A percentile compares a stretch with the other conserved stretches of the same genome.
phyloP scores from a whole-genome alignment of 2,329 filamentous ascomycete genomes.

The Catunica adiposa region DNA sequence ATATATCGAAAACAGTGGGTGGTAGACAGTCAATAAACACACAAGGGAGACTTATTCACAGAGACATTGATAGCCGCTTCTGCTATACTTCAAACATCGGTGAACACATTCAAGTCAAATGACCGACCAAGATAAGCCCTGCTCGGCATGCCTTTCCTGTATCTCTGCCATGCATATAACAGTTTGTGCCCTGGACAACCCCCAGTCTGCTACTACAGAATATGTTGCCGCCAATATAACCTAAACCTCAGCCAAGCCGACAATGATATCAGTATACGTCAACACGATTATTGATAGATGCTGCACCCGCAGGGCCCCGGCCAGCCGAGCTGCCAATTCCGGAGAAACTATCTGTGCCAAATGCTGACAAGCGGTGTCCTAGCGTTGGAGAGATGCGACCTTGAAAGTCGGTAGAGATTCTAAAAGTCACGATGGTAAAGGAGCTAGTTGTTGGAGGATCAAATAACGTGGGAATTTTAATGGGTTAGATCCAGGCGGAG shows the following conservation, averaged over 20 bases:
- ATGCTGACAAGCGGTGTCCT: not conserved
- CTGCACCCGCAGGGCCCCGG: too few relatives aligned
- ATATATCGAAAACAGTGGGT: too few relatives aligned
- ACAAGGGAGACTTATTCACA: too few relatives aligned
- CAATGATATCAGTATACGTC: too few relatives aligned
- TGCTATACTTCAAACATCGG: not conserved
- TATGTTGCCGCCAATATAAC: too few relatives aligned
- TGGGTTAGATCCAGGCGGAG: not conserved
- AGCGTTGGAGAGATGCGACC: not conserved
- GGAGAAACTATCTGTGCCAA: too few relatives aligned
- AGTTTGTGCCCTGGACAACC: not conserved
- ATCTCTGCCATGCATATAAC: not conserved
- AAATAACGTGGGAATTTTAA: not conserved
- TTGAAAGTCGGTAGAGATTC: not conserved
- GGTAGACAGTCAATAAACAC: too few relatives aligned
- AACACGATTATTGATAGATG: too few relatives aligned
- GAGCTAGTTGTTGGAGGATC: not conserved
- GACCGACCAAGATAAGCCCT: not conserved
- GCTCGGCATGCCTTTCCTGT: not conserved
- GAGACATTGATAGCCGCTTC: not conserved
- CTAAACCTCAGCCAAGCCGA: too few relatives aligned
- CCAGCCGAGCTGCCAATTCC: too few relatives aligned
- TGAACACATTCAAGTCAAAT: conserved; percentile 2
- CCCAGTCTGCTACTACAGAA: not conserved
- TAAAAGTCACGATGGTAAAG: not conserved